Evolutionary conservation across 331 rosid species (phyloP).

Genomic region (Acacia concinna): DNA sequence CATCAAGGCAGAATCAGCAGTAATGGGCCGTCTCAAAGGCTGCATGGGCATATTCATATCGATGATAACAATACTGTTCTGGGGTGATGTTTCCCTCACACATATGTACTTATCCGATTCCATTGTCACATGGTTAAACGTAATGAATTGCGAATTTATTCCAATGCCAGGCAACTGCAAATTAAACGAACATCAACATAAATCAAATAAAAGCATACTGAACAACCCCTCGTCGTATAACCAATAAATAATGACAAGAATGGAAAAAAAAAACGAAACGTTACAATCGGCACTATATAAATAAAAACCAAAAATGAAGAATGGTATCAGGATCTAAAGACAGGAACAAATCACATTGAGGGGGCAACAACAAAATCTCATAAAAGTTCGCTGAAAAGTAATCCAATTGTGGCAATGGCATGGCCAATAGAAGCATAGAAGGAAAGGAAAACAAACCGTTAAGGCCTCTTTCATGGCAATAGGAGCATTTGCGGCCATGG

Average conservation of each 20-base stretch:
- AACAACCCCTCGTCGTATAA: not conserved
- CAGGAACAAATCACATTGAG: not conserved
- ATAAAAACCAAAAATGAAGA: conserved; percentile 14
- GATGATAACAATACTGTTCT: conserved; percentile 65
- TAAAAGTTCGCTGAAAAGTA: not conserved
- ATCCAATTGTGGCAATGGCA: not conserved
- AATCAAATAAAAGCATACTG: conserved; percentile 13
- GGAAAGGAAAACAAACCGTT: conserved; percentile 43
- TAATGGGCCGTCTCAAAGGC: conserved; percentile 75
- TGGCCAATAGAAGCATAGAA: not conserved
- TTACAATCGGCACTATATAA: not conserved
- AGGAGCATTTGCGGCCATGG: conserved; percentile 74
- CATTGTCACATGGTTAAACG: conserved; percentile 78
- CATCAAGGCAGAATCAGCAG: conserved; percentile 81
- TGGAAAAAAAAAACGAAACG: not conserved
- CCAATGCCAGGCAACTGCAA: conserved; percentile 66
- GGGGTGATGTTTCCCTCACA: conserved; percentile 71
- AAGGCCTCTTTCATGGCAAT: conserved; percentile 63
- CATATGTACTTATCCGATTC: conserved; percentile 79
- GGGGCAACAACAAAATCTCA: not conserved
- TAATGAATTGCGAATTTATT: conserved; percentile 66
- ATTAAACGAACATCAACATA: not conserved
- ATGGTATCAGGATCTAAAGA: conserved; percentile 26
- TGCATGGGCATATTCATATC: conserved; percentile 81
- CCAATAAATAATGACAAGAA: not conserved